phyloP scores from a whole-genome alignment of 805 yeast genomes.

The Candida glaebosa region DNA sequence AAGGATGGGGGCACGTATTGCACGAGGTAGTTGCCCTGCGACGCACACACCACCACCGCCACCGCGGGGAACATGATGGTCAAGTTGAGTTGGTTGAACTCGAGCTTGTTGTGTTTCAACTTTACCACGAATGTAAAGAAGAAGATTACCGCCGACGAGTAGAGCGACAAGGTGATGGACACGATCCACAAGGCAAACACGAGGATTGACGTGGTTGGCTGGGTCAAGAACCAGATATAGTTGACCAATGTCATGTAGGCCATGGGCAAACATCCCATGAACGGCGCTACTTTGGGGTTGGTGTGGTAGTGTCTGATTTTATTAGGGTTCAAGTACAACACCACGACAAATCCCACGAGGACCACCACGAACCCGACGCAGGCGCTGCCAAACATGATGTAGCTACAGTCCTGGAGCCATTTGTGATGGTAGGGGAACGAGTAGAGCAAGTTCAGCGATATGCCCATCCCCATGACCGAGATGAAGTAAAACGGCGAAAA shows the following conservation, averaged over 20 bases:
- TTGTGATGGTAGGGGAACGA: slow-evolving; percentile 58
- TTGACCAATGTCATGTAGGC: slow-evolving; percentile 63
- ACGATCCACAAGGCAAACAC: slow-evolving; percentile 65
- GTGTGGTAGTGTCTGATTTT: slow-evolving; percentile 9
- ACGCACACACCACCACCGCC: slow-evolving; percentile 68
- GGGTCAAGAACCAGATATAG: slow-evolving; percentile 45
- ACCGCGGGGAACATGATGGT: slow-evolving; percentile 69
- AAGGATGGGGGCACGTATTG: slow-evolving; percentile 37
- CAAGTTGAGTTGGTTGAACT: slow-evolving; percentile 41
- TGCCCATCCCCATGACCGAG: slow-evolving; percentile 67
- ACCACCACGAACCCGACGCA: slow-evolving; percentile 42
- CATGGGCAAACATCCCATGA: slow-evolving; percentile 76
- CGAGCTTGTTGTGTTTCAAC: slow-evolving; percentile 19
- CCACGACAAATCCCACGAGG: slow-evolving; percentile 35
- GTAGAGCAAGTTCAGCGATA: slow-evolving; percentile 55
- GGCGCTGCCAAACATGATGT: slow-evolving; percentile 60
- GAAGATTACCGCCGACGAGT: slow-evolving; percentile 56
- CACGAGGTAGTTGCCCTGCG: slow-evolving; percentile 57
- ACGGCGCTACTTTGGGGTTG: slow-evolving; percentile 47
- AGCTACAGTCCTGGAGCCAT: slow-evolving; percentile 56
- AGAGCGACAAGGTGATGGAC: slow-evolving; percentile 46
- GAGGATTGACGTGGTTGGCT: slow-evolving; percentile 15
- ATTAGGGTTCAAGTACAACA: slow-evolving; percentile 17
- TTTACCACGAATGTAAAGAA: slow-evolving; percentile 39
- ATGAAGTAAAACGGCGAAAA: background rate